Evolutionary conservation across 805 yeast genomes (phyloP), one percentile per base, ranked within the genome.

Genomic region (Isabelozyma gotoi): DNA sequence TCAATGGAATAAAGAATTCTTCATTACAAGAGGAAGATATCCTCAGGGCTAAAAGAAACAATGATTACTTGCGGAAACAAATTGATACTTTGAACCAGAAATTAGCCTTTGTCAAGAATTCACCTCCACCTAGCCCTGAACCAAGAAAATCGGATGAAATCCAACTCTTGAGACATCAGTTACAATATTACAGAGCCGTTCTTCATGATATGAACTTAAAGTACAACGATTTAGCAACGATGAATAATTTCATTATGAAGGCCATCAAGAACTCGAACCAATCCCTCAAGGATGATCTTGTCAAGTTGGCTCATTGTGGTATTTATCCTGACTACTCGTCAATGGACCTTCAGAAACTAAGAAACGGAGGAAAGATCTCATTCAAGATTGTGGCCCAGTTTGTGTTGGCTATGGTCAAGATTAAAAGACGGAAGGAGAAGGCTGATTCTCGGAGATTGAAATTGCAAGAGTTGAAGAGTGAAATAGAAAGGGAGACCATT

Each of bases 131-230:
- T 50, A 62, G 17, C 57, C 62, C n/a, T n/a, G n/a, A n/a, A 38
- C 52, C 5, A 34, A 42, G n/a, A 33, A 41, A 17, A 38, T 18
- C 16, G 32, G 44, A 40, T 29, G 16, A 29, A 40, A 35, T 46
- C 7, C 54, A 48, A 15, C 50, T 66, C 11, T 55, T 68, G 27
- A 68, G 68, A 36, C 63, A 65, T 38, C 78, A 78, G 53, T 59
- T 70, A 47, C 71, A 71, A 27, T 68, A 74, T 43, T 75, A 71
- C 56, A 71, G 64, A 49, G 72, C 80, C 41, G 76, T 73, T 50
- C 60, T 77, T 38, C 70, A 71, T 37, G 81, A 79, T 44, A 56
- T 71, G 41, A 63, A 67, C 39, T 36, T 64, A 42, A 59, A 53
- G 39, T 56, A 63, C 38, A 63, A 67, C 39, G 73, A 69, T 46